Evolutionary conservation across 2,329 filamentous ascomycete genomes (phyloP).

Genomic region (Cryphonectria japonica): DNA sequence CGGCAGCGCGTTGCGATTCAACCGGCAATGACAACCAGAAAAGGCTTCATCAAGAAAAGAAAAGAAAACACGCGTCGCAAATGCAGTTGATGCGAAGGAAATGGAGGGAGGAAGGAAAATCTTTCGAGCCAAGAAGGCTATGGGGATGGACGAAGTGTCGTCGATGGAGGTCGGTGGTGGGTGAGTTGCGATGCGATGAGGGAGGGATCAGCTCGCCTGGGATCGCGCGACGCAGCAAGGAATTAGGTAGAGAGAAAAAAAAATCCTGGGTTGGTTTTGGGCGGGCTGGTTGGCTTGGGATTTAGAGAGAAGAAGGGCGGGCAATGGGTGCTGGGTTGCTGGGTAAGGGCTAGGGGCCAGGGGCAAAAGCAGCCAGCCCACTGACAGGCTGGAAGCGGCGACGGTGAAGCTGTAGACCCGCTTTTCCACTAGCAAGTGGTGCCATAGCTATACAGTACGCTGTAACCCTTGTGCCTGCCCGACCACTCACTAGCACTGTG

Average conservation of each 20-base stretch:
- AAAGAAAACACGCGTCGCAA: slow-evolving; percentile 19
- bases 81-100: slow-evolving; percentile 12
- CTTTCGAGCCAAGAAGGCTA: neutral
- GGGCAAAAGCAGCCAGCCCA: neutral
- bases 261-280: slow-evolving; percentile 21
- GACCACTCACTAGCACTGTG: no score
- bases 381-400: slow-evolving; percentile 1
- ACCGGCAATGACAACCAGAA: slow-evolving; percentile 27
- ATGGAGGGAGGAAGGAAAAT: neutral
- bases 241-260: slow-evolving; percentile 23
- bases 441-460: neutral
- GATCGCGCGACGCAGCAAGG: slow-evolving; percentile 23
- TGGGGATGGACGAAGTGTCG: slow-evolving; percentile 16
- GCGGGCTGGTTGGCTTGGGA: neutral
- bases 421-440: neutral
- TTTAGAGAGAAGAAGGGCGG: slow-evolving; percentile 7
- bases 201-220: slow-evolving; percentile 28
- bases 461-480: neutral
- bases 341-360: neutral
- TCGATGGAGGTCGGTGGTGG: slow-evolving; percentile 14
- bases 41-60: slow-evolving; percentile 13
- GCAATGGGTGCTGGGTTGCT: neutral
- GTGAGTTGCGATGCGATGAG: slow-evolving; percentile 19
- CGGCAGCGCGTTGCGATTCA: slow-evolving; percentile 27
- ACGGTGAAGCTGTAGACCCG: neutral